phyloP scores from a whole-genome alignment of 1,284 basidiomycete species.

The Naganishia cerealis region DNA sequence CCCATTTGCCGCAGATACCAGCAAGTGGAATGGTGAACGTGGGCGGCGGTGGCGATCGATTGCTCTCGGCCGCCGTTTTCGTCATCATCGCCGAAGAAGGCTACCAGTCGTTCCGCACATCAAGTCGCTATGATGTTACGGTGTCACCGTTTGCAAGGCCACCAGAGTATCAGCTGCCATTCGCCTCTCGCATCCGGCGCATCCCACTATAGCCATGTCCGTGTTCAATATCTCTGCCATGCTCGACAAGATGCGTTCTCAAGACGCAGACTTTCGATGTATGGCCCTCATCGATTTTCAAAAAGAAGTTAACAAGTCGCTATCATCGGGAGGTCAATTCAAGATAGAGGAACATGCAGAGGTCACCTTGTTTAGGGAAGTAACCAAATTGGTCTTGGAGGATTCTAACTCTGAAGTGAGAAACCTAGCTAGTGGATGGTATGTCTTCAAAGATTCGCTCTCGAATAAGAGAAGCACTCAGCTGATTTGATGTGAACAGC shows the following conservation, averaged over 20 bases:
- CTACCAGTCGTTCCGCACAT: no score
- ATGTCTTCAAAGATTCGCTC: slow-evolving; percentile 27
- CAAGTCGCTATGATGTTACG: no score
- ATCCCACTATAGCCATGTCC: background rate
- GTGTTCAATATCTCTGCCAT: slow-evolving; percentile 27
- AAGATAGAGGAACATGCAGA: slow-evolving; percentile 76
- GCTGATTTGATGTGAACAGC: slow-evolving; percentile 32
- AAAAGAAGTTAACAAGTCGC: slow-evolving; percentile 74
- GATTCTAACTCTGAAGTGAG: slow-evolving; percentile 98
- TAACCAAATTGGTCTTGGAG: slow-evolving; percentile 73
- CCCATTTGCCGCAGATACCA: slow-evolving; percentile 2
- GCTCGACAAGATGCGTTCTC: slow-evolving; percentile 39
- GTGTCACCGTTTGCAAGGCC: no score
- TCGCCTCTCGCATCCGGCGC: background rate
- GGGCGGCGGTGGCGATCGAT: slow-evolving; percentile 14
- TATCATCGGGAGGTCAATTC: slow-evolving; percentile 42
- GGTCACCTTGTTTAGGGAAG: slow-evolving; percentile 61
- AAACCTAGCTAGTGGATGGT: slow-evolving; percentile 95
- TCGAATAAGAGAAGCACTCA: background rate
- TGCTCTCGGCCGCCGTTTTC: slow-evolving; percentile 17
- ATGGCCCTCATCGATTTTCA: slow-evolving; percentile 92
- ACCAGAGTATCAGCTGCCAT: background rate
- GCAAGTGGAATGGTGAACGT: slow-evolving; percentile 6
- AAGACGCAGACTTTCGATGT: slow-evolving; percentile 58
- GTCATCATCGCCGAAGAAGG: slow-evolving; percentile 5